Evolutionary conservation across 2,329 filamentous ascomycete genomes (phyloP).

Genomic region (Sporothrix mexicana): DNA sequence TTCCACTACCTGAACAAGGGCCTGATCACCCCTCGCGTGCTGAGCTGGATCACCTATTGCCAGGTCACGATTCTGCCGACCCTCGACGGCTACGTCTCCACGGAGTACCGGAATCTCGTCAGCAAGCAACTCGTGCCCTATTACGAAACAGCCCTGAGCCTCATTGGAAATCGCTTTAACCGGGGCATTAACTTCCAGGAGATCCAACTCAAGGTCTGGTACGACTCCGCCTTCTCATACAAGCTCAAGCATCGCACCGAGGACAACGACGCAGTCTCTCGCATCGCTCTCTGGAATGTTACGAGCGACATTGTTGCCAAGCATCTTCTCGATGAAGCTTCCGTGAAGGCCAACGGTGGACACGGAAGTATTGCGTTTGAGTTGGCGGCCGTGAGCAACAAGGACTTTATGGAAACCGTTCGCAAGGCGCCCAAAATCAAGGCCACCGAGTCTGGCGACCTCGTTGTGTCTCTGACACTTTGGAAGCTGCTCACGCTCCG

Average conservation of each 20-base stretch:
- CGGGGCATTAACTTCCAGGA: conserved; percentile 82
- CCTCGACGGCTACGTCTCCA: conserved; percentile 78
- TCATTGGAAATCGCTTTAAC: conserved; percentile 80
- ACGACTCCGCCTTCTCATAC: conserved; percentile 70
- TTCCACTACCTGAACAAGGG: conserved; percentile 89
- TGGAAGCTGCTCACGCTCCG: conserved; percentile 91
- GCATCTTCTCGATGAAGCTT: conserved; percentile 48
- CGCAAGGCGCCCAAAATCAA: conserved; percentile 59
- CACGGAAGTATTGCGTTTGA: conserved; percentile 61
- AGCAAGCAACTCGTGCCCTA: conserved; percentile 74
- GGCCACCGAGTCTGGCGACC: conserved; percentile 64
- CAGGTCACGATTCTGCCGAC: conserved; percentile 82
- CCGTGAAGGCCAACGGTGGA: too few species aligned
- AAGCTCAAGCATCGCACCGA: conserved; percentile 67
- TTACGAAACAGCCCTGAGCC: conserved; percentile 75
- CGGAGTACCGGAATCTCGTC: conserved; percentile 81
- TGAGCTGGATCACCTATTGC: conserved; percentile 81
- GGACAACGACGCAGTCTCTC: conserved; percentile 55
- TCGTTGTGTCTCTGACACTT: conserved; percentile 73
- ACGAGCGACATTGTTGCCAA: conserved; percentile 62
- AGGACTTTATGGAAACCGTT: conserved; percentile 73
- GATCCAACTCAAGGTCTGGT: conserved; percentile 83
- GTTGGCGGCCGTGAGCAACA: conserved; percentile 70
- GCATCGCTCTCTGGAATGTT: conserved; percentile 72
- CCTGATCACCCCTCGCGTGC: conserved; percentile 76